These are phyloP conservation scores for Polygonum maritimum DNA, from an alignment of 148 eudicot species.

Conservation along the genomic window DNA sequence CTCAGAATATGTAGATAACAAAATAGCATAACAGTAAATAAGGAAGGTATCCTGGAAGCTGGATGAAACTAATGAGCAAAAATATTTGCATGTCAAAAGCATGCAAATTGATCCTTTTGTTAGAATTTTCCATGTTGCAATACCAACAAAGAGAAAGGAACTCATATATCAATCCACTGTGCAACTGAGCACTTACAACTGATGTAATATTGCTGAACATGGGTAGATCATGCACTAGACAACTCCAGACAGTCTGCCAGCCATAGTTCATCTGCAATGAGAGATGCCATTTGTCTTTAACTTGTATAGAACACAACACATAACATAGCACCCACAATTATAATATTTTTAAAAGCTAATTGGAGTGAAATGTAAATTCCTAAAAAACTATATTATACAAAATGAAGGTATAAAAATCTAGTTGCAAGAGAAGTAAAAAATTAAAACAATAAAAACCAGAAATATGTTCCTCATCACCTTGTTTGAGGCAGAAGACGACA, in stretches of 20 bases:
- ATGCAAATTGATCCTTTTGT: background rate
- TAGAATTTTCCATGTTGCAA: background rate
- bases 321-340: background rate
- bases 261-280: conserved; percentile 50
- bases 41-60: background rate
- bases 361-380: background rate
- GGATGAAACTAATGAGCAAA: background rate
- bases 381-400: background rate
- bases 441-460: conserved; percentile 1
- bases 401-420: conserved; percentile 11
- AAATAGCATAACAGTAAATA: background rate
- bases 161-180: background rate
- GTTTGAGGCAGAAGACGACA: conserved; percentile 30
- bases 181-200: conserved; percentile 51
- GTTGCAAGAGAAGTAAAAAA: conserved; percentile 27
- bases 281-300: background rate
- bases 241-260: conserved; percentile 81
- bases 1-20: background rate
- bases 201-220: conserved; percentile 46
- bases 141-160: background rate
- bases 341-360: background rate
- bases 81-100: background rate
- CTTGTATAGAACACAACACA: background rate
- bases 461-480: conserved; percentile 36
- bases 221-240: conserved; percentile 64